phyloP scores from a whole-genome alignment of 495 filamentous ascomycete genomes.

The Cairneyella variabilis region DNA sequence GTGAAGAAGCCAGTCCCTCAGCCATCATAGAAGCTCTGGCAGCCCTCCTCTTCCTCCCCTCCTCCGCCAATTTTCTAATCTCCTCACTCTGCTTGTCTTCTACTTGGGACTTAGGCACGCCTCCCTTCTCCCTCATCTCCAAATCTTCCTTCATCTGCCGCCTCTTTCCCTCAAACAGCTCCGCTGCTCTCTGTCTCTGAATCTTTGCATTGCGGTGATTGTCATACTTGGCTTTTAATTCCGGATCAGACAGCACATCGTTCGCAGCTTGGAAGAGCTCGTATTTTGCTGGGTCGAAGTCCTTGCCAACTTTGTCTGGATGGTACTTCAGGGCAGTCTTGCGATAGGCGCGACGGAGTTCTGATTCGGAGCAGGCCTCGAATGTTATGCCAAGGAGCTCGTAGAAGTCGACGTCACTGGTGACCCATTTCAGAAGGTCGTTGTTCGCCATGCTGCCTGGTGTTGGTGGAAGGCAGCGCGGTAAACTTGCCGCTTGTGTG shows the following conservation, averaged over 20 bases:
- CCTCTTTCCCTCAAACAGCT: constrained; percentile 61
- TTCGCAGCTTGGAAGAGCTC: constrained; percentile 68
- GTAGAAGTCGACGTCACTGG: constrained; percentile 76
- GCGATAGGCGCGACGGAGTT: constrained; percentile 84
- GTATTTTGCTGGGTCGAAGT: constrained; percentile 64
- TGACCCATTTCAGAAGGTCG: constrained; percentile 31
- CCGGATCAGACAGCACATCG: constrained; percentile 64
- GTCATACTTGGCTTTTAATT: constrained; percentile 62
- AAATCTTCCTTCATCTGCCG: constrained; percentile 74
- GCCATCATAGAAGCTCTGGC: constrained; percentile 46
- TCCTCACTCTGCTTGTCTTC: constrained; percentile 57
- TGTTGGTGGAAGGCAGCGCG: too few species aligned
- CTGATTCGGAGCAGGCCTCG: constrained; percentile 54
- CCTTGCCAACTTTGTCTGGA: constrained; percentile 72
- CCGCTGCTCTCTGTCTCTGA: constrained; percentile 58
- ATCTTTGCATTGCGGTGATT: constrained; percentile 59
- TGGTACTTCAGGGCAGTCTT: constrained; percentile 87
- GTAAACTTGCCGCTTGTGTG: too few species aligned
- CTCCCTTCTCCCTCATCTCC: constrained; percentile 52
- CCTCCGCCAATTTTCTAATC: constrained; percentile 60
- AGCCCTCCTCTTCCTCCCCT: constrained; percentile 51
- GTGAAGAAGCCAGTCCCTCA: constrained; percentile 13
- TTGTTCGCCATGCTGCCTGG: constrained; percentile 22
- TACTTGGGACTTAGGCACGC: too few species aligned
- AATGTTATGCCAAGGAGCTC: constrained; percentile 66